A percentile compares a stretch with the other conserved stretches of the same genome.
Conservation (phyloP, 257 asterid species). For the Cordia subcordata region DNA sequence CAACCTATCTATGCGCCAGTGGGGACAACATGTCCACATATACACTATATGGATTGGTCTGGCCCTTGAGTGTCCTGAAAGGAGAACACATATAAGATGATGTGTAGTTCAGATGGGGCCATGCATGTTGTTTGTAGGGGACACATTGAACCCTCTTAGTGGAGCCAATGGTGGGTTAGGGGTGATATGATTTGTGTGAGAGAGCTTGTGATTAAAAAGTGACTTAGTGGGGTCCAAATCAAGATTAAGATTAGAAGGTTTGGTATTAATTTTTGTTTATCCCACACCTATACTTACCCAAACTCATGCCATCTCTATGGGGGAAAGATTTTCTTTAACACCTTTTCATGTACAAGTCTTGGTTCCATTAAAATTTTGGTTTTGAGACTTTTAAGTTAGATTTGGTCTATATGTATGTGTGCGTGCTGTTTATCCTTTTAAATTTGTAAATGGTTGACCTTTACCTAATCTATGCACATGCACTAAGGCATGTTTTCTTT, state of each 20-base stretch:
- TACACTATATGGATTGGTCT: constrained; percentile 23
- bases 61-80: constrained; percentile 43
- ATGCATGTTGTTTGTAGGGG: constrained; percentile 19
- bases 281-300: constrained; percentile 16
- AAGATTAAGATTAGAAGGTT: constrained; percentile 18
- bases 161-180: constrained; percentile 22
- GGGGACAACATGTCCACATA: constrained; percentile 58
- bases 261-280: constrained; percentile 1
- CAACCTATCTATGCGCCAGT: constrained; percentile 31
- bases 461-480: constrained; percentile 4
- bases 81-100: constrained; percentile 38
- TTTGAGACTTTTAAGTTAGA: constrained; percentile 15
- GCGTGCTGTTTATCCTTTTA: too few species aligned
- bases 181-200: constrained; percentile 22
- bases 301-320: constrained; percentile 21
- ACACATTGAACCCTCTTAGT: constrained; percentile 9
- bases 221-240: constrained; percentile 13
- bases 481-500: not conserved
- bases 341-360: constrained; percentile 46
- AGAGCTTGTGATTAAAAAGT: constrained; percentile 23
- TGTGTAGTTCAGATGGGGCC: constrained; percentile 41
- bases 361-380: constrained; percentile 29
- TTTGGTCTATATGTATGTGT: too few species aligned
- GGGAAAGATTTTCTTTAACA: constrained; percentile 26
- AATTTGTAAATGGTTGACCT: constrained; percentile 20